Evolutionary conservation across 2,329 filamentous ascomycete genomes (phyloP).

Genomic region (Elsinoe ampelina): DNA sequence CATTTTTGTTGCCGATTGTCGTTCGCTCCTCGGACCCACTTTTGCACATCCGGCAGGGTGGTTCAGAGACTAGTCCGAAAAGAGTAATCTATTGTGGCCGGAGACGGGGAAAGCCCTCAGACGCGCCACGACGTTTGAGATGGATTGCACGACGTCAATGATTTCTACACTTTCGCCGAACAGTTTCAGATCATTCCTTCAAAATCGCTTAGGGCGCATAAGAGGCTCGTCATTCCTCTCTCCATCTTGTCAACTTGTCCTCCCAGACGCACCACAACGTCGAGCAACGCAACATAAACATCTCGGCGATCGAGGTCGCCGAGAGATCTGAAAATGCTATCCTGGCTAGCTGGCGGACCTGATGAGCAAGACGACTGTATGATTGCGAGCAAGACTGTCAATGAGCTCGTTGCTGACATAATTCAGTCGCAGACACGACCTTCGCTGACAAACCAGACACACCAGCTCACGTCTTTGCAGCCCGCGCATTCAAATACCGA

Average conservation of each 20-base stretch:
- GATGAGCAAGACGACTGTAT: not conserved
- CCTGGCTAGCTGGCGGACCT: constrained; percentile 4
- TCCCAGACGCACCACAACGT: not conserved
- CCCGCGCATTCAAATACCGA: constrained; percentile 57
- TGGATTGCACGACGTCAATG: constrained; percentile 1
- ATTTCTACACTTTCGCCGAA: not conserved
- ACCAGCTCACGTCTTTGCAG: constrained; percentile 56
- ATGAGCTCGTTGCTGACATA: not conserved
- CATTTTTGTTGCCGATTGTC: not conserved
- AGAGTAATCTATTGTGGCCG: not conserved
- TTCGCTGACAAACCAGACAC: constrained; percentile 50
- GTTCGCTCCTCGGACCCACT: not conserved
- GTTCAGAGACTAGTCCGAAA: not conserved
- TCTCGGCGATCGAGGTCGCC: constrained; percentile 6
- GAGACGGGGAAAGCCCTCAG: not conserved
- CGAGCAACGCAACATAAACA: not conserved
- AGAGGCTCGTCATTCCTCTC: not conserved
- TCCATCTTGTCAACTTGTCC: not conserved
- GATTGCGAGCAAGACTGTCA: not conserved
- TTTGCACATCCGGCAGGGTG: not conserved
- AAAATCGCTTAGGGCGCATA: not conserved
- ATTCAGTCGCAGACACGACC: constrained; percentile 1
- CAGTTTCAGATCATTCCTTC: constrained; percentile 2
- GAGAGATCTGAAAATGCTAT: not conserved
- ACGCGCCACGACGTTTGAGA: constrained; percentile 1